phyloP scores from a whole-genome alignment of 352 stramenopile genomes.

The Globisporangium solare region DNA sequence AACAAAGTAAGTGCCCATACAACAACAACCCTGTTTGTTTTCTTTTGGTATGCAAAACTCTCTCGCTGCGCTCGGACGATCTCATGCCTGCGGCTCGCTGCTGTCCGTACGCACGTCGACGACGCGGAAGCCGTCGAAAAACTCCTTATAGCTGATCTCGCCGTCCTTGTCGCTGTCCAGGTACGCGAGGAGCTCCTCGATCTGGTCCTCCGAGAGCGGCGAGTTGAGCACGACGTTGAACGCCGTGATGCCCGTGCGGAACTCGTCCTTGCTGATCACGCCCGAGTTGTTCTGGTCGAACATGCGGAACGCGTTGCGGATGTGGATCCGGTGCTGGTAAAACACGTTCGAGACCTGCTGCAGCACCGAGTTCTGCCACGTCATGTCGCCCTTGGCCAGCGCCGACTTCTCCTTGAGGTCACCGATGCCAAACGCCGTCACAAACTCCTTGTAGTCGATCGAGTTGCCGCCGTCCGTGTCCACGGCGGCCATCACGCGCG shows the following conservation, averaged over 20 bases:
- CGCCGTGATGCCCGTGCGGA: slow-evolving; percentile 76
- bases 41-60: too few relatives aligned
- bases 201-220: slow-evolving; percentile 88
- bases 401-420: slow-evolving; percentile 62
- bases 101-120: slow-evolving; percentile 49
- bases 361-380: slow-evolving; percentile 90
- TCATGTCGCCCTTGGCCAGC: slow-evolving; percentile 59
- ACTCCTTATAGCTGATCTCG: slow-evolving; percentile 92
- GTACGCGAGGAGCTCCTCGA: slow-evolving; percentile 83
- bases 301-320: slow-evolving; percentile 89
- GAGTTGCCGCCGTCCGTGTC: slow-evolving; percentile 85
- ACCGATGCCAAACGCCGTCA: slow-evolving; percentile 85
- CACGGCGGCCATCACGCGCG: slow-evolving; percentile 79
- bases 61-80: too few relatives aligned
- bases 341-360: slow-evolving; percentile 93
- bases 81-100: too few relatives aligned
- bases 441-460: slow-evolving; percentile 93
- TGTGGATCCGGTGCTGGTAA: slow-evolving; percentile 92
- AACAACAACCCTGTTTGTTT: too few relatives aligned
- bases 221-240: slow-evolving; percentile 90
- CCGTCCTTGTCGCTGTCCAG: slow-evolving; percentile 90
- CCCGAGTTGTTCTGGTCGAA: slow-evolving; percentile 87
- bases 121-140: slow-evolving; percentile 90
- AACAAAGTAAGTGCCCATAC: too few relatives aligned
- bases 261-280: slow-evolving; percentile 80